A percentile compares a stretch with the other conserved stretches of the same genome.
Conservation (phyloP, 2,329 filamentous ascomycete species). For the Sporothrix curviconia region DNA sequence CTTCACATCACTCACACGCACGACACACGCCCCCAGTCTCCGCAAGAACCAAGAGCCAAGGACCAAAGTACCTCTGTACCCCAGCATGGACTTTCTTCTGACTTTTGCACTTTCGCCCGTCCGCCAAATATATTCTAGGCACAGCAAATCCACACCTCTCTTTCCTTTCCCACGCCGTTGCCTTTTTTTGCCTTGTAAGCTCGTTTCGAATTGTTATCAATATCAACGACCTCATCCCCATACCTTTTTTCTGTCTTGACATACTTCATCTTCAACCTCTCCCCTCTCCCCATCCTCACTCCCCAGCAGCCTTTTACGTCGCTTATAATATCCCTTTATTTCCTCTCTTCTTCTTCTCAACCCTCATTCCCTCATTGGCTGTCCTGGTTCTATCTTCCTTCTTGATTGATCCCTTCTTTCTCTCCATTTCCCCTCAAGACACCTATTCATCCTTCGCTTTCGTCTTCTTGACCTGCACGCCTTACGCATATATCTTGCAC, state of each 20-base stretch:
- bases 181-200: background rate
- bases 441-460: slow-evolving; percentile 4
- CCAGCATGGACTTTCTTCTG: background rate
- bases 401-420: background rate
- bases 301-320: slow-evolving; percentile 1
- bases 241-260: background rate
- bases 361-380: background rate
- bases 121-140: background rate
- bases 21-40: background rate
- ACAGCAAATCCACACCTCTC: too few species aligned
- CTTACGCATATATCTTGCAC: slow-evolving; percentile 8
- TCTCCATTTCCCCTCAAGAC: slow-evolving; percentile 3
- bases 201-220: slow-evolving; percentile 10
- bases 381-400: background rate
- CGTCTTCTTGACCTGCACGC: too few species aligned
- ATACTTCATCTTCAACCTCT: background rate
- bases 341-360: slow-evolving; percentile 5
- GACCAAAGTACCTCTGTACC: slow-evolving; percentile 5
- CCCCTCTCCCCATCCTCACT: background rate
- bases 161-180: too few species aligned
- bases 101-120: background rate
- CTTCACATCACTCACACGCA: slow-evolving; percentile 12
- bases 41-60: background rate
- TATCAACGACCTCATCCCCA: slow-evolving; percentile 16
- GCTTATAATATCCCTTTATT: background rate